phyloP scores from a whole-genome alignment of 192 early-diverging fungal species.

The Coemansia sp. region DNA sequence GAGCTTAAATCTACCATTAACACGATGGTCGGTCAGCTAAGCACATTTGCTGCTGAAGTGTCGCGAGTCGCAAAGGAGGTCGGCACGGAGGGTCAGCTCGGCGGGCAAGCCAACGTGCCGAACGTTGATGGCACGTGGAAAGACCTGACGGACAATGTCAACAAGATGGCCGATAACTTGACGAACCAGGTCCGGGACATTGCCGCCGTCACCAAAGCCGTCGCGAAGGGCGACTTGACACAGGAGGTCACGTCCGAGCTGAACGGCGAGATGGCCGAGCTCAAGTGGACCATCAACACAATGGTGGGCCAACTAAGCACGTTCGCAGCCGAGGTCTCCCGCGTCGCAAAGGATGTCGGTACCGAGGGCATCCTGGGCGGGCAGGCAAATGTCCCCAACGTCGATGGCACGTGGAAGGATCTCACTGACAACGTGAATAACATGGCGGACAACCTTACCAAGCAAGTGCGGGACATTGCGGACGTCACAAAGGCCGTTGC shows the following conservation, averaged over 20 bases:
- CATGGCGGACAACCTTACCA: slow-evolving; percentile 58
- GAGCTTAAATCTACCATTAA: slow-evolving; percentile 57
- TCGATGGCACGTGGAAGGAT: slow-evolving; percentile 65
- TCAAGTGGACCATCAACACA: slow-evolving; percentile 54
- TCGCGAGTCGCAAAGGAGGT: slow-evolving; percentile 70
- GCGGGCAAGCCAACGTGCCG: slow-evolving; percentile 62
- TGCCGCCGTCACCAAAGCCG: slow-evolving; percentile 10
- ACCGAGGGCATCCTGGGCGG: slow-evolving; percentile 70
- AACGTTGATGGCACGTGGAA: slow-evolving; percentile 64
- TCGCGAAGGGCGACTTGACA: slow-evolving; percentile 11
- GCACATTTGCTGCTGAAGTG: slow-evolving; percentile 57
- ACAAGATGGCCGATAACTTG: slow-evolving; percentile 11
- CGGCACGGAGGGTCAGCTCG: slow-evolving; percentile 65
- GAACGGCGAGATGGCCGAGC: background rate
- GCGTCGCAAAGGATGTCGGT: slow-evolving; percentile 73
- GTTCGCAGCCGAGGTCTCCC: slow-evolving; percentile 32
- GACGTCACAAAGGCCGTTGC: slow-evolving; percentile 64
- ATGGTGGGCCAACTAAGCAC: slow-evolving; percentile 27
- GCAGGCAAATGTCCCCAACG: slow-evolving; percentile 59
- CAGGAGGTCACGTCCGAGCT: slow-evolving; percentile 12
- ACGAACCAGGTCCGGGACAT: slow-evolving; percentile 17
- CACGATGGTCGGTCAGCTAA: slow-evolving; percentile 55
- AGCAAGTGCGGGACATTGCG: slow-evolving; percentile 59
- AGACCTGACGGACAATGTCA: slow-evolving; percentile 29
- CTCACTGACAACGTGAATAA: slow-evolving; percentile 57